Base-by-base conservation (phyloP, 345 rosid species). In the Citropsis articulata region DNA sequence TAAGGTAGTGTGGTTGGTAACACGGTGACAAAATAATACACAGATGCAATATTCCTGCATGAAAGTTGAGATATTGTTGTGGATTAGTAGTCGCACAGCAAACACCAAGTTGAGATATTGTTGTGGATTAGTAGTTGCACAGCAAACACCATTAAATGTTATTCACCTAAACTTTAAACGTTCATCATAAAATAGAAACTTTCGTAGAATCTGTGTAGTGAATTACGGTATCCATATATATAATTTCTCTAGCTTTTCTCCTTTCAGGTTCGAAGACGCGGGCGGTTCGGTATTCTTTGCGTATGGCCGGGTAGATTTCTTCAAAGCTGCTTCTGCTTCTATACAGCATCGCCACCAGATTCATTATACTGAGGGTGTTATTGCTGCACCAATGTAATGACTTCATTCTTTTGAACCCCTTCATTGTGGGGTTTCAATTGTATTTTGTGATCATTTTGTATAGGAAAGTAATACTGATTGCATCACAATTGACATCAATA, bases 401-500 rank as follows among this genome's bases (percentile, higher is more conserved):
- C 66, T 66, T 79, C 66, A 84, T 84, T 86, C 84, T 86, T 81
- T 79, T 45, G 35, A 66, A 80, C 80, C 85, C 85, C 40, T 79
- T 57, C 10, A 12, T 22, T 30, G n/a, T 9, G 80, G 86, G 85
- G 71, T 62, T 68, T 30, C 30, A 56, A 75, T 30, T 18, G 71
- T 55, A 33, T 71, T 71, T 53, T 30, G 21, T 71, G 75, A 48
- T 50, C 24, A 16, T 45, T 33, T 53, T 48, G 71, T 65, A 65
- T 4, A 75, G 71, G 66, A 31, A 42, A 31, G 13, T 64, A 42
- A 13, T 21, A n/a, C 10, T 38, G 61, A 25, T 64, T 38, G 57
- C 14, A 28, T 75, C 72, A 55, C 25, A 48, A 48, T 70, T 48
- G 59, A 69, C 5, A 3, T 69, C 36, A 27, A 28, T 48, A 50